These are phyloP conservation scores for Blepharisma undulans DNA, from an alignment of 169 alveolate species.

Conservation along the genomic window DNA sequence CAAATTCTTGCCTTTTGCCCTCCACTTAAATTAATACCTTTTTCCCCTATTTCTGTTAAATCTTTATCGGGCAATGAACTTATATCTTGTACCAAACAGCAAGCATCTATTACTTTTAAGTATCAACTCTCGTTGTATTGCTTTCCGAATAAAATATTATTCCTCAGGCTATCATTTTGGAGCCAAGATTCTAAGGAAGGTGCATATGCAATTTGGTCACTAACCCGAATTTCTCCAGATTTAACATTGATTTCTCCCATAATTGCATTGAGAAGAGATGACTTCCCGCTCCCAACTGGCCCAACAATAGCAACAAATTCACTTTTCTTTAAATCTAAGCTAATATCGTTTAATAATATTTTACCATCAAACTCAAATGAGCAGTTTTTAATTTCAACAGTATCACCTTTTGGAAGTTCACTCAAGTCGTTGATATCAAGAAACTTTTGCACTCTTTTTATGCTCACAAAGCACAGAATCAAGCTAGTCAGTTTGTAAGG, in stretches of 20 bases:
- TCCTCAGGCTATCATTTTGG: conserved; percentile 78
- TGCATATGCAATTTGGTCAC: conserved; percentile 53
- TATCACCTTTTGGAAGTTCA: not conserved
- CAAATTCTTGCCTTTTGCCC: conserved; percentile 89
- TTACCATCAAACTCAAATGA: not conserved
- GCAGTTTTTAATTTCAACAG: not conserved
- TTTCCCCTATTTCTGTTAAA: conserved; percentile 88
- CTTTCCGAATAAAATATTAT: conserved; percentile 32
- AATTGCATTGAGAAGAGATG: not conserved
- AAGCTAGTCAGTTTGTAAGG: not conserved
- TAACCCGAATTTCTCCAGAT: not conserved
- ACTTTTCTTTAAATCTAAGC: not conserved
- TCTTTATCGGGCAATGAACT: conserved; percentile 85
- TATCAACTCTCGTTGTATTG: conserved; percentile 46
- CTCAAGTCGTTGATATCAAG: not conserved
- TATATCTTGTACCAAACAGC: conserved; percentile 76
- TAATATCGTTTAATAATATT: not conserved
- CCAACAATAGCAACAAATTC: not conserved
- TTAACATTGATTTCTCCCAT: not conserved
- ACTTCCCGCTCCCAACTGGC: not conserved
- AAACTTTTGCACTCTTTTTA: conserved; percentile 11
- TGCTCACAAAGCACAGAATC: not conserved
- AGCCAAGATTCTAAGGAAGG: conserved; percentile 85
- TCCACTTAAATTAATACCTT: conserved; percentile 88
- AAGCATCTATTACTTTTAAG: conserved; percentile 61